These are phyloP conservation scores for Candida ficus DNA, from an alignment of 805 yeast genomes.

Conservation along the genomic window DNA sequence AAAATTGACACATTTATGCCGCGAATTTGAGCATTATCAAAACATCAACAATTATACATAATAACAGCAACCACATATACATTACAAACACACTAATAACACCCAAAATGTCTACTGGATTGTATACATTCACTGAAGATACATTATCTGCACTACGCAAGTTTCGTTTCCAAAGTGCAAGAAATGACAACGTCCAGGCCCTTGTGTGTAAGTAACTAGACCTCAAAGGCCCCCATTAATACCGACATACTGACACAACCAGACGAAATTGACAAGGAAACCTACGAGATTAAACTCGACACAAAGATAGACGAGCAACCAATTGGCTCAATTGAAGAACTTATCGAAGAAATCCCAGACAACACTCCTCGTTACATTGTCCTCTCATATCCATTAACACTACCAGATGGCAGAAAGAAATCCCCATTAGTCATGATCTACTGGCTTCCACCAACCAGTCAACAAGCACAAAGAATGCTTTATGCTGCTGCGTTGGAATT, in stretches of 20 bases:
- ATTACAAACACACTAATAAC: no score
- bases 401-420: slow-evolving; percentile 66
- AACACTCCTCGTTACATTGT: slow-evolving; percentile 73
- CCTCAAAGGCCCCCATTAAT: no score
- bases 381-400: slow-evolving; percentile 67
- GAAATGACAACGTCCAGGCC: slow-evolving; percentile 58
- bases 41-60: neutral
- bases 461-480: slow-evolving; percentile 76
- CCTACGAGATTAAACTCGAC: slow-evolving; percentile 48
- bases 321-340: slow-evolving; percentile 49
- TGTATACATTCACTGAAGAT: slow-evolving; percentile 59
- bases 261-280: slow-evolving; percentile 51
- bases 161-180: slow-evolving; percentile 68
- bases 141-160: slow-evolving; percentile 58
- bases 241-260: slow-evolving; percentile 12
- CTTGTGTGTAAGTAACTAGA: slow-evolving; percentile 44
- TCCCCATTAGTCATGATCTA: slow-evolving; percentile 77
- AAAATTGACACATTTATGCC: neutral
- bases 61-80: no score
- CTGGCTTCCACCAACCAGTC: slow-evolving; percentile 85
- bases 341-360: slow-evolving; percentile 76
- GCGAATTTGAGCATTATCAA: neutral
- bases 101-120: slow-evolving; percentile 38
- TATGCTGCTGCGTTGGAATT: slow-evolving; percentile 89
- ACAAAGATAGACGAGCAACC: slow-evolving; percentile 36